Percentiles rank a stretch among this genome's conserved stretches.
Conservation (phyloP, 225 moss, liverwort and hornwort genomes). For the Anthoceros angustus region DNA sequence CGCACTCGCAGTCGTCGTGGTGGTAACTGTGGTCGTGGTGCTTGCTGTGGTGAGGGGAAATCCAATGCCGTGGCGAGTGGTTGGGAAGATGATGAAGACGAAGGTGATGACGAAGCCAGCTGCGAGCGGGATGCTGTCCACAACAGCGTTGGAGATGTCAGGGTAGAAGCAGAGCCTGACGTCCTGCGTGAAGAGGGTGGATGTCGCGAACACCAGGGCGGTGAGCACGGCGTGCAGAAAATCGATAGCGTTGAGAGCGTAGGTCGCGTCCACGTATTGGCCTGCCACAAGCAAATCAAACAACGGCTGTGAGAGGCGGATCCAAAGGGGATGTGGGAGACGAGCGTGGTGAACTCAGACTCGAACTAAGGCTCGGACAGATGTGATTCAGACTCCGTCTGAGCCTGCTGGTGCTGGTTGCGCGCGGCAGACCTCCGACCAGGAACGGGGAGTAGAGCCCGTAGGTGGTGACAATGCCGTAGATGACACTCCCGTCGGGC, state of each 20-base stretch:
- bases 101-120: background rate
- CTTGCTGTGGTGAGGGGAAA: background rate
- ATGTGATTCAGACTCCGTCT: too few relatives aligned
- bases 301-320: too few relatives aligned
- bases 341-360: too few relatives aligned
- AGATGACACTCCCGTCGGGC: background rate
- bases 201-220: background rate
- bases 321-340: too few relatives aligned
- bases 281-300: background rate
- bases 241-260: background rate
- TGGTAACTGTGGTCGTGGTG: background rate
- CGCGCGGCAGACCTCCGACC: background rate
- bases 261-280: background rate
- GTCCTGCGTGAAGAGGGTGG: constrained; percentile 1
- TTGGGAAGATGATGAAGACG: background rate
- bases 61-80: background rate
- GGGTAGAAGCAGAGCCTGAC: background rate
- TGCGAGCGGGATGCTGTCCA: background rate
- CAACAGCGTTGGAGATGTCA: background rate
- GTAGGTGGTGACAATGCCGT: constrained; percentile 6
- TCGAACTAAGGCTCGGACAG: too few relatives aligned
- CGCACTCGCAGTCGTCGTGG: background rate
- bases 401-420: background rate
- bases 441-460: constrained; percentile 1
- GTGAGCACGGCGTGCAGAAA: background rate